phyloP scores from a whole-genome alignment of 75 land plant species.

The Picea glauca region DNA sequence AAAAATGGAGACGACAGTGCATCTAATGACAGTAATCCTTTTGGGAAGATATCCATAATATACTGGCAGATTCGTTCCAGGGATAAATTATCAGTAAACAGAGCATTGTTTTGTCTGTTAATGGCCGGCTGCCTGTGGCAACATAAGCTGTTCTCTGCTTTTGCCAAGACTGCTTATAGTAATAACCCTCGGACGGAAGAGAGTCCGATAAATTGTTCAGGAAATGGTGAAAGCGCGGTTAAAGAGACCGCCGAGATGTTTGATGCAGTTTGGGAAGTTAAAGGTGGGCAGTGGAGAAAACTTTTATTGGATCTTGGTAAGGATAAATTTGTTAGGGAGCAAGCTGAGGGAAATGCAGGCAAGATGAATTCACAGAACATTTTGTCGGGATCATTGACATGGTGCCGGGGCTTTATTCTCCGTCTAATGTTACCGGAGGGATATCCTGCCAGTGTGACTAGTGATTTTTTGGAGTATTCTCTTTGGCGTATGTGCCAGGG shows the following conservation, averaged over 20 bases:
- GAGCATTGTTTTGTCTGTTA: background rate
- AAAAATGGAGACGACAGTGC: background rate
- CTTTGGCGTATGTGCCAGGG: conserved; percentile 91
- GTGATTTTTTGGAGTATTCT: conserved; percentile 89
- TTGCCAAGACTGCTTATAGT: conserved; percentile 9
- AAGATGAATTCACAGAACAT: background rate
- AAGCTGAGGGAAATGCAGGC: background rate
- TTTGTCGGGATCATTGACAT: conserved; percentile 4
- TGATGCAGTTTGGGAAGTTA: conserved; percentile 63
- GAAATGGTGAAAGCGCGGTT: background rate
- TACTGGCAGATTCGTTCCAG: background rate
- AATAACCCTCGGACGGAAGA: background rate
- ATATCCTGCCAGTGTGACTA: conserved; percentile 81
- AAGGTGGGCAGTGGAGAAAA: conserved; percentile 61
- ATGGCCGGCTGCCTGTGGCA: background rate
- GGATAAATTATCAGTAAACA: background rate
- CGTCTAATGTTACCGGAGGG: conserved; percentile 80
- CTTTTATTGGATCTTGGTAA: conserved; percentile 34
- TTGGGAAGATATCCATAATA: background rate
- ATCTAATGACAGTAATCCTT: background rate
- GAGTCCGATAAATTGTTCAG: background rate
- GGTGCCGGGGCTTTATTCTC: conserved; percentile 37
- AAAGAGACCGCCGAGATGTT: conserved; percentile 8
- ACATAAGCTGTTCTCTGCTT: background rate
- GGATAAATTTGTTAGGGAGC: conserved; percentile 51